A percentile compares a stretch with the other conserved stretches of the same genome.
Conservation (phyloP, 2,329 filamentous ascomycete species). For the Trichoderma sp. region DNA sequence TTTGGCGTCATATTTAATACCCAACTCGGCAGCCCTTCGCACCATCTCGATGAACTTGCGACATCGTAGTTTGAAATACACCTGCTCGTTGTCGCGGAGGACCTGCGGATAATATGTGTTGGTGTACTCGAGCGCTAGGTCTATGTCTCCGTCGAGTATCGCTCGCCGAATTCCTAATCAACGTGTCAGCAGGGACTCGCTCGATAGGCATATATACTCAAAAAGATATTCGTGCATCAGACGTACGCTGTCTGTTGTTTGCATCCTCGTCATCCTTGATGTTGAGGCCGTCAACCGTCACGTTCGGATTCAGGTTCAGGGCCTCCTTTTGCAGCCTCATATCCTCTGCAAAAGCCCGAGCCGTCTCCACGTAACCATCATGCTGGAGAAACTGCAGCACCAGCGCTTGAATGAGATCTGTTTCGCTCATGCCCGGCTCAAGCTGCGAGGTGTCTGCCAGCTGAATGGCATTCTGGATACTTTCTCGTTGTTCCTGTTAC, state of each 20-base stretch:
- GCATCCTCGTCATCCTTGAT: conserved; percentile 82
- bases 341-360: conserved; percentile 81
- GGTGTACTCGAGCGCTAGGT: conserved; percentile 80
- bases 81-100: conserved; percentile 73
- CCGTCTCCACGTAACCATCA: conserved; percentile 93
- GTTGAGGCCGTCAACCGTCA: conserved; percentile 57
- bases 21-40: conserved; percentile 65
- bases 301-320: conserved; percentile 55
- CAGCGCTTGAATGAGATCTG: conserved; percentile 75
- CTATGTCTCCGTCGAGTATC: conserved; percentile 88
- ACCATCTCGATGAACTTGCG: conserved; percentile 97
- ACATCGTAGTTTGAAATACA: conserved; percentile 84
- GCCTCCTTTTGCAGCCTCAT: conserved; percentile 70
- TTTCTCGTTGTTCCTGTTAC: conserved; percentile 56
- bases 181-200: background rate
- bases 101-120: conserved; percentile 76
- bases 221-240: background rate
- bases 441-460: conserved; percentile 56
- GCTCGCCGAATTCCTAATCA: conserved; percentile 73
- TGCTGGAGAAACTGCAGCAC: conserved; percentile 86
- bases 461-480: conserved; percentile 58
- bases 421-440: conserved; percentile 65
- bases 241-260: conserved; percentile 76
- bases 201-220: background rate
- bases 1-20: conserved; percentile 45